Base-by-base conservation (phyloP, 1,284 basidiomycete genomes). In the Xerocomus tenax region DNA sequence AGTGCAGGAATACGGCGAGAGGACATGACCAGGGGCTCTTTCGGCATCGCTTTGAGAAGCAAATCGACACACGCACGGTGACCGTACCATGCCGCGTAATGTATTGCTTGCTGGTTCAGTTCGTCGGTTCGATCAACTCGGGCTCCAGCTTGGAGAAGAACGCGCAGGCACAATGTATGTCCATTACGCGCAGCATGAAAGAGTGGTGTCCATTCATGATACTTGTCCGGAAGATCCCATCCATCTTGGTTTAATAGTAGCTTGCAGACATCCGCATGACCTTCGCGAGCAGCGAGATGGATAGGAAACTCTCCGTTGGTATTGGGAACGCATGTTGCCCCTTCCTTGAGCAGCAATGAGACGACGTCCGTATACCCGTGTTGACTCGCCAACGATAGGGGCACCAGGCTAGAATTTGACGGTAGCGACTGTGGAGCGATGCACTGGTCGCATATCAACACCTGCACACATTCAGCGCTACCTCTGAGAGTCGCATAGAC, bases 71-170 rank as follows among this genome's bases (percentile, higher is more conserved):
- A 91, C 35, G 75, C 73, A 49, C 88, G 82, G 65, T 98, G 92
- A 2, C 96, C 96, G 61, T 92, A 91, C 95, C 96, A 99, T 4
- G 92, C 93, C 0, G 96, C 94, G 63, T 98, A 98, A 71, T 97
- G 94, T 38, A 93, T 78, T 13, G 95, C 82, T 42, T 81, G 79
- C 61, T 91, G 87, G 19, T 84, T 85, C 51, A 90, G 79, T 68
- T 99, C 96, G 68, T 98, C 96, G 36, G 75, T 71, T 19, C 78
- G 75, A 60, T 83, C 77, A 29, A 88, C 80, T 48, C 87, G 79
- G 55, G 84, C 83, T 3, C 91, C 87, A 6, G 87, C 86, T 30
- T 82, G 78, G 9, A 98, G 76, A 26, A 98, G 74, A 29, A 90
- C 77, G 41, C 74, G 71, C 45, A 98, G 79, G 64, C 90, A 96